Percentiles rank a stretch among this genome's conserved stretches.
These are phyloP conservation scores for Colletotrichum cereale DNA, from an alignment of 2,329 filamentous ascomycete genomes.

Conservation along the genomic window DNA sequence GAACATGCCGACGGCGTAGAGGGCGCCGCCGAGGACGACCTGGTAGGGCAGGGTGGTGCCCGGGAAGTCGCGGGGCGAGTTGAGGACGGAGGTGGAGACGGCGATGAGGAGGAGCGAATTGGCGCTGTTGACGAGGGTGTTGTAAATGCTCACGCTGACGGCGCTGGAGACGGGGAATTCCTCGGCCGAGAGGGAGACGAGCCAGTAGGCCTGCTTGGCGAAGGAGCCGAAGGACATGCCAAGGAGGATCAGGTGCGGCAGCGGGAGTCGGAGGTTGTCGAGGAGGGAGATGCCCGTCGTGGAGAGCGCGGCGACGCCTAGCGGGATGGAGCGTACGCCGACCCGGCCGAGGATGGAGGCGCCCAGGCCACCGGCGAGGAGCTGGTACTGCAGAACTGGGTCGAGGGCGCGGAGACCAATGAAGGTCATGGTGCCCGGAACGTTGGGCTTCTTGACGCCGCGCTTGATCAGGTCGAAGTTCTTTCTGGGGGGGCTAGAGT, in stretches of 20 bases:
- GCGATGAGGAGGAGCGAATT: constrained; percentile 68
- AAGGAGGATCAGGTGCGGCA: constrained; percentile 63
- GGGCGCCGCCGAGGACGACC: constrained; percentile 59
- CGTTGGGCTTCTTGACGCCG: constrained; percentile 51
- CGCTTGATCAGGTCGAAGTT: constrained; percentile 52
- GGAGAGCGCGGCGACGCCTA: constrained; percentile 54
- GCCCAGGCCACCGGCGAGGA: constrained; percentile 53
- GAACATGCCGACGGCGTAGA: constrained; percentile 65
- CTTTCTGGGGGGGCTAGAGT: constrained; percentile 15
- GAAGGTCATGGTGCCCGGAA: constrained; percentile 53
- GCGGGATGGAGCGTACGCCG: constrained; percentile 57
- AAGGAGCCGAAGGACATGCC: constrained; percentile 64
- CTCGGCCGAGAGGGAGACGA: constrained; percentile 60
- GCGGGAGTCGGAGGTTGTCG: constrained; percentile 60
- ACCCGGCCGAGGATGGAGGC: constrained; percentile 59
- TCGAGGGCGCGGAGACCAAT: constrained; percentile 54
- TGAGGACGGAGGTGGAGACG: constrained; percentile 57
- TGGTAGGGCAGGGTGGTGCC: constrained; percentile 43
- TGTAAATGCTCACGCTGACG: constrained; percentile 61
- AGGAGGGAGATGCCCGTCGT: constrained; percentile 47
- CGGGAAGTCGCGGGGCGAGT: constrained; percentile 42
- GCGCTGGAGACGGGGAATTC: constrained; percentile 60
- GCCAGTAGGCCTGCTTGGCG: constrained; percentile 70
- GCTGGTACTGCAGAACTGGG: constrained; percentile 49
- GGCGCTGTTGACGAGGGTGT: constrained; percentile 65